phyloP scores from a whole-genome alignment of 768 basidiomycete species.

The Ramaria sp. region DNA sequence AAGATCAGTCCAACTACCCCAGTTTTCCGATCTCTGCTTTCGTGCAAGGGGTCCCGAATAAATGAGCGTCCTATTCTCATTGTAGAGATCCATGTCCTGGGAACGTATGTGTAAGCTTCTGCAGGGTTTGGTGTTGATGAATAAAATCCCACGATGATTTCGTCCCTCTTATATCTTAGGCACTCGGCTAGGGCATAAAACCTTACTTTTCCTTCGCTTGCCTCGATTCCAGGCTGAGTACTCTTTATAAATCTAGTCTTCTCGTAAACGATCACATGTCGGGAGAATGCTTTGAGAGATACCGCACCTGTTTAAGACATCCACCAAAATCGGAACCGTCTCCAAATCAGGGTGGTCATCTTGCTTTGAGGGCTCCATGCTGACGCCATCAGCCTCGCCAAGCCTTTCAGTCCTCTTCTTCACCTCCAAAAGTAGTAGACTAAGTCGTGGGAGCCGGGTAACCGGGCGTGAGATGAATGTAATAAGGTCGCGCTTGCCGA shows the following conservation, averaged over 20 bases:
- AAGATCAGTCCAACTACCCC: constrained; percentile 63
- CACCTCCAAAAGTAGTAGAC: constrained; percentile 61
- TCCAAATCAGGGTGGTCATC: constrained; percentile 71
- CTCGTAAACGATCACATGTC: neutral
- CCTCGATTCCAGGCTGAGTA: constrained; percentile 83
- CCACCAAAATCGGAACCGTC: constrained; percentile 59
- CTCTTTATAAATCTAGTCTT: constrained; percentile 53
- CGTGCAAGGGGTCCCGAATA: constrained; percentile 57
- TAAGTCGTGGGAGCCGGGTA: constrained; percentile 76
- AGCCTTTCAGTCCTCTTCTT: constrained; percentile 44
- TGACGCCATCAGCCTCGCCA: neutral
- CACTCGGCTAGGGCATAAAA: constrained; percentile 75
- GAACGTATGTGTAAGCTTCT: constrained; percentile 3
- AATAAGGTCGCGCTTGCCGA: constrained; percentile 66
- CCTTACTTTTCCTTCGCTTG: constrained; percentile 85
- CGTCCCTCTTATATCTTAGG: constrained; percentile 63
- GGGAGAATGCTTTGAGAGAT: too few species aligned
- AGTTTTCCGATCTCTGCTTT: constrained; percentile 50
- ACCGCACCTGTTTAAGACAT: constrained; percentile 38
- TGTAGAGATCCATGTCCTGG: constrained; percentile 76
- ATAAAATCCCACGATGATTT: constrained; percentile 58
- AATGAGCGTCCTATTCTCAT: constrained; percentile 63
- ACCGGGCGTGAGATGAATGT: constrained; percentile 81
- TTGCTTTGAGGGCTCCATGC: constrained; percentile 14
- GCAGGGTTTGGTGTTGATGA: neutral